These are phyloP conservation scores for Aphanomyces cochlioides DNA, from an alignment of 352 stramenopile genomes.

Conservation along the genomic window DNA sequence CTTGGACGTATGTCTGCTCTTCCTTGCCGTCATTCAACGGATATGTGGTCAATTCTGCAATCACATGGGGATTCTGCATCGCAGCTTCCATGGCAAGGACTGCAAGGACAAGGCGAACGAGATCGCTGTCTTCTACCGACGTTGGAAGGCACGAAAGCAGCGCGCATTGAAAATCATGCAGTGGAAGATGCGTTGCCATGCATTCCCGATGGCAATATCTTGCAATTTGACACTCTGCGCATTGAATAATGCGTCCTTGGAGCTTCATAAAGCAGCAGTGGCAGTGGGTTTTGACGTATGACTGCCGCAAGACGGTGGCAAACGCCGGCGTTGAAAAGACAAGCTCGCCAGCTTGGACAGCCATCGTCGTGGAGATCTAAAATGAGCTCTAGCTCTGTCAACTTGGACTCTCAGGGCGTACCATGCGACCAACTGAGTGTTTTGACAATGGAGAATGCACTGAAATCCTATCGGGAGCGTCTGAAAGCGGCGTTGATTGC, in stretches of 20 bases:
- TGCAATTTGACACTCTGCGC: slow-evolving; percentile 10
- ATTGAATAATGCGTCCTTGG: slow-evolving; percentile 17
- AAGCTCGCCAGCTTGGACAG: not conserved
- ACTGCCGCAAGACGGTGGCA: not conserved
- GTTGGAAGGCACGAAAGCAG: not conserved
- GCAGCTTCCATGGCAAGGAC: slow-evolving; percentile 19
- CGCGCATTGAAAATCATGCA: slow-evolving; percentile 13
- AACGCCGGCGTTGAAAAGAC: slow-evolving; percentile 18
- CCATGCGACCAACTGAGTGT: slow-evolving; percentile 1
- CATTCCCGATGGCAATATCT: slow-evolving; percentile 23
- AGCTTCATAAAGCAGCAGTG: slow-evolving; percentile 15
- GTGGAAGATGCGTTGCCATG: slow-evolving; percentile 13
- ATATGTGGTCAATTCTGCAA: not conserved
- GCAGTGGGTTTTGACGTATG: slow-evolving; percentile 7
- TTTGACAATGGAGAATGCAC: not conserved
- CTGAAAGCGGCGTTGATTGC: not conserved
- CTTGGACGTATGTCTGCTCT: not conserved
- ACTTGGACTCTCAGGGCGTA: not conserved
- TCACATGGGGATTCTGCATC: slow-evolving; percentile 6
- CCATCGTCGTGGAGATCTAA: not conserved
- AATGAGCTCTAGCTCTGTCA: not conserved
- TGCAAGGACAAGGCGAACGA: slow-evolving; percentile 1
- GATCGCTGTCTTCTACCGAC: not conserved
- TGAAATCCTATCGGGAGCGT: not conserved
- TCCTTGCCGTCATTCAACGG: not conserved